Evolutionary conservation across 441 rosid genomes (phyloP).

Genomic region (Gossypium davidsonii): DNA sequence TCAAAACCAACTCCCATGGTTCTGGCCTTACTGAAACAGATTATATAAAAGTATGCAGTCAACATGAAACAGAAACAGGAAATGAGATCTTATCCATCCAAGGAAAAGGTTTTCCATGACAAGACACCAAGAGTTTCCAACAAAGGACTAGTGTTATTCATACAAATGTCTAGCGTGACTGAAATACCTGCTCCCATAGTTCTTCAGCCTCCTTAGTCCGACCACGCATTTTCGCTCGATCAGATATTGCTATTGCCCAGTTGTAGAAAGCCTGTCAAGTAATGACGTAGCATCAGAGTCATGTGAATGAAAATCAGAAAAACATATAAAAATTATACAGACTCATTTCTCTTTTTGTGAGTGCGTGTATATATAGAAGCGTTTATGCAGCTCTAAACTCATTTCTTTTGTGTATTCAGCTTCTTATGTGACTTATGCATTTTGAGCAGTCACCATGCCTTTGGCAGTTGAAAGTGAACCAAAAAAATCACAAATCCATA

Average conservation of each 20-base stretch:
- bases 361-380: slow-evolving; percentile 14
- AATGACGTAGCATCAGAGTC: slow-evolving; percentile 12
- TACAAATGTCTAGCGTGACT: background rate
- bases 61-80: background rate
- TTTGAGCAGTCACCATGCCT: slow-evolving; percentile 6
- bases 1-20: slow-evolving; percentile 75
- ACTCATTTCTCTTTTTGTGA: background rate
- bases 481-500: slow-evolving; percentile 11
- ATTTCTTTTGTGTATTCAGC: background rate
- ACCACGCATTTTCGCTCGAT: slow-evolving; percentile 96
- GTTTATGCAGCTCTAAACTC: background rate
- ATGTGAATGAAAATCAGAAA: background rate
- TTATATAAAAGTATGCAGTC: background rate
- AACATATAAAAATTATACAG: background rate
- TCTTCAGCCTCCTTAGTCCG: slow-evolving; percentile 99
- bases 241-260: slow-evolving; percentile 99
- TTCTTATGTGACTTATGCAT: background rate
- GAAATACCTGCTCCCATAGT: slow-evolving; percentile 75
- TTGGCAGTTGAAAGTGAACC: slow-evolving; percentile 1
- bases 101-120: background rate
- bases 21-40: slow-evolving; percentile 44
- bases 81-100: background rate
- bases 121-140: background rate
- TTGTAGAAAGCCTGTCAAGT: slow-evolving; percentile 84
- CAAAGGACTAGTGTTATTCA: background rate